phyloP scores from a whole-genome alignment of 345 rosid genomes.

The Arabis hirsuta region DNA sequence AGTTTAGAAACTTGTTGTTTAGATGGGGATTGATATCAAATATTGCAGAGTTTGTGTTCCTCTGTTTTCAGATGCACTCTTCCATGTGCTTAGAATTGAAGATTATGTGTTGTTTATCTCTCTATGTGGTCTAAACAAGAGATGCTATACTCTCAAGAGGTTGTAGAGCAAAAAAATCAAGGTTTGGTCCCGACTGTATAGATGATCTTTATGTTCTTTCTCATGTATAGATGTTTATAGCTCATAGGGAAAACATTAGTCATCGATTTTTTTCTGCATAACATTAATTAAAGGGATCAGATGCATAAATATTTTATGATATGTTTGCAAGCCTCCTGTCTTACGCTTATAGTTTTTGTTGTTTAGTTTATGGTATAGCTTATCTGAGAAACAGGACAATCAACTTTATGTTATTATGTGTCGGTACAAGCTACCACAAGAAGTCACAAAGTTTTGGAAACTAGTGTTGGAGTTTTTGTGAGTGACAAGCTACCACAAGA shows the following conservation, averaged over 20 bases:
- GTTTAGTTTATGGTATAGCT: slow-evolving; percentile 2
- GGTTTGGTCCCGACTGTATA: slow-evolving; percentile 70
- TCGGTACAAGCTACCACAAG: too few relatives aligned
- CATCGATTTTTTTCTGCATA: slow-evolving; percentile 5
- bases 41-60: slow-evolving; percentile 8
- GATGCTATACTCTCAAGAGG: slow-evolving; percentile 56
- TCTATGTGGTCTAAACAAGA: slow-evolving; percentile 42
- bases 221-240: slow-evolving; percentile 14
- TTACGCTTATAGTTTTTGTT: neutral
- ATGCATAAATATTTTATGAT: neutral
- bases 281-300: slow-evolving; percentile 14
- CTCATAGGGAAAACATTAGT: slow-evolving; percentile 20
- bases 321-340: slow-evolving; percentile 3
- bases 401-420: too few relatives aligned
- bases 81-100: slow-evolving; percentile 63
- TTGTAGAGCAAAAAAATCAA: slow-evolving; percentile 48
- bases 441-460: too few relatives aligned
- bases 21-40: slow-evolving; percentile 62
- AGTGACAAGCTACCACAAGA: too few relatives aligned
- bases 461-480: too few relatives aligned
- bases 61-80: slow-evolving; percentile 68
- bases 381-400: neutral
- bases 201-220: too few relatives aligned
- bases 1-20: slow-evolving; percentile 31
- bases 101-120: neutral